These are phyloP conservation scores for Moniliella sp. DNA, from an alignment of 1,284 basidiomycete species.

Conservation along the genomic window DNA sequence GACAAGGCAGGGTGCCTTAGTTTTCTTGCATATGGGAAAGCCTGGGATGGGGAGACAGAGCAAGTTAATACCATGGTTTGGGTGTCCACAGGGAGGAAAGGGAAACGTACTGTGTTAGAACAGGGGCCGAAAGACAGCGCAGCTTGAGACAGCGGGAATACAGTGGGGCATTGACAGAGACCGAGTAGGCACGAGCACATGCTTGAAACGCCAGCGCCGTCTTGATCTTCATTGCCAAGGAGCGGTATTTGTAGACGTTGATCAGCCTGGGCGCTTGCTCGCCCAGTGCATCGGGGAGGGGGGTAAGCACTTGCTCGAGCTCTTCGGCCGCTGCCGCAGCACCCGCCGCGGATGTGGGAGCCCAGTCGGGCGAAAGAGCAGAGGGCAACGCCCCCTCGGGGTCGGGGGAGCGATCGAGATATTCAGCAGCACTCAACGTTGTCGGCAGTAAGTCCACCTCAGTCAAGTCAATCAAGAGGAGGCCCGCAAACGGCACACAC, in stretches of 20 bases:
- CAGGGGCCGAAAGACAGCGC: conserved; percentile 14
- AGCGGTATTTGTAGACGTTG: conserved; percentile 22
- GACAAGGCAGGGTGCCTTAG: too few relatives aligned
- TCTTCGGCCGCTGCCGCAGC: not conserved
- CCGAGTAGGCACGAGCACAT: conserved; percentile 10
- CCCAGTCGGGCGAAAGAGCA: conserved; percentile 1
- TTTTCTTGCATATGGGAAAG: conserved; percentile 3
- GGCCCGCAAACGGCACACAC: conserved; percentile 24
- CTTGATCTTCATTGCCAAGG: conserved; percentile 12
- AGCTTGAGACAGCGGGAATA: conserved; percentile 24
- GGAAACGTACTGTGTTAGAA: conserved; percentile 10
- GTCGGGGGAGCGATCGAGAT: conserved; percentile 16
- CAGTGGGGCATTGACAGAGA: conserved; percentile 15
- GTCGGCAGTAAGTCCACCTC: conserved; percentile 17
- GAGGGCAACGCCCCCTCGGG: not conserved
- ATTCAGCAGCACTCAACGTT: conserved; percentile 5
- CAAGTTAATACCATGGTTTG: too few relatives aligned
- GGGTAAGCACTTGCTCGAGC: conserved; percentile 5
- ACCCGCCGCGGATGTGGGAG: not conserved
- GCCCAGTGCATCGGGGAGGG: conserved; percentile 8
- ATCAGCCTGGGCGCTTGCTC: conserved; percentile 17
- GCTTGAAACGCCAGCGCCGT: conserved; percentile 20
- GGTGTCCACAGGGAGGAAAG: too few relatives aligned
- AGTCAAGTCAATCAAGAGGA: conserved; percentile 23
- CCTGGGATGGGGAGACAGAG: too few relatives aligned